phyloP scores from a whole-genome alignment of 163 green algal genomes.

The Scenedesmus sp. region DNA sequence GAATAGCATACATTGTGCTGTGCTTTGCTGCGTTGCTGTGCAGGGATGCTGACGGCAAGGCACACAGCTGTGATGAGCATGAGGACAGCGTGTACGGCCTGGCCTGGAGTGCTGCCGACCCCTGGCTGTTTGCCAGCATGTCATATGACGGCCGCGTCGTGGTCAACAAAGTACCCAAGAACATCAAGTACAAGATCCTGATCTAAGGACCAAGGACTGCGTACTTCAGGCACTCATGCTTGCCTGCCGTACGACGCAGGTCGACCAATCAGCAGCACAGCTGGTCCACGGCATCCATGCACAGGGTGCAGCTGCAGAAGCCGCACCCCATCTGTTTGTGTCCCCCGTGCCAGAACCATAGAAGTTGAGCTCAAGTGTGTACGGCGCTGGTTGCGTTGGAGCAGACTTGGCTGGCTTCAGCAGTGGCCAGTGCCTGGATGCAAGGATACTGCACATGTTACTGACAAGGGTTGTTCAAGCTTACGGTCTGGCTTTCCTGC shows the following conservation, averaged over 20 bases:
- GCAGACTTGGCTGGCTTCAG: no score
- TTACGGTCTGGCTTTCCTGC: background rate
- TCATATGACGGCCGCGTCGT: slow-evolving; percentile 88
- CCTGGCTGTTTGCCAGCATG: slow-evolving; percentile 88
- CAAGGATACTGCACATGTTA: background rate
- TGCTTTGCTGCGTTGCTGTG: background rate
- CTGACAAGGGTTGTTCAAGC: background rate
- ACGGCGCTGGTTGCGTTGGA: no score
- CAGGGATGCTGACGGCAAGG: slow-evolving; percentile 62
- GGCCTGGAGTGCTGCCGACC: slow-evolving; percentile 82
- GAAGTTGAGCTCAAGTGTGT: no score
- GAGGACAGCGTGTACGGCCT: slow-evolving; percentile 90
- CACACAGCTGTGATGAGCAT: slow-evolving; percentile 76
- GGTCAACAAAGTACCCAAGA: slow-evolving; percentile 80
- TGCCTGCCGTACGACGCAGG: no score
- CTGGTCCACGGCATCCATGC: no score
- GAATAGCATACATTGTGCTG: background rate
- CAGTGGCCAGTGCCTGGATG: background rate
- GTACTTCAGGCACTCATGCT: no score
- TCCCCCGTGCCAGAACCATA: no score
- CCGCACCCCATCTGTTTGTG: no score
- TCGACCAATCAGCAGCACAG: no score
- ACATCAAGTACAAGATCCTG: slow-evolving; percentile 86
- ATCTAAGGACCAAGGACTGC: slow-evolving; percentile 64
- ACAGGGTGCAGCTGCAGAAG: no score